These are phyloP conservation scores for Sphaerobolus stellatus DNA, from an alignment of 1,284 basidiomycete genomes.

Conservation along the genomic window DNA sequence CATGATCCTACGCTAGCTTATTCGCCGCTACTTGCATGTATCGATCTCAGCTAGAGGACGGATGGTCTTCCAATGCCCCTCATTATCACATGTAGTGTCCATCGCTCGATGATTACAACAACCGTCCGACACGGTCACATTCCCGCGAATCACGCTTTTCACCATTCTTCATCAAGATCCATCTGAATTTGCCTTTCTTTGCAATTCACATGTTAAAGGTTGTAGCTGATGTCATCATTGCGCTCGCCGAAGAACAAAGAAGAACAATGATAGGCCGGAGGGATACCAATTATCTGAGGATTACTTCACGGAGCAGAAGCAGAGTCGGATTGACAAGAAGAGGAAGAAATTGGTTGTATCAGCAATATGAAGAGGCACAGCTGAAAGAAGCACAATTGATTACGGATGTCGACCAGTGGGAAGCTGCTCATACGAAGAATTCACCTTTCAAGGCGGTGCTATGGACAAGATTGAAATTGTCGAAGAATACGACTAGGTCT, in stretches of 20 bases:
- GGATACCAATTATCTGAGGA: slow-evolving; percentile 95
- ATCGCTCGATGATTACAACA: no score
- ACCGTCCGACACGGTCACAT: no score
- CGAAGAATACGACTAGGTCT: slow-evolving; percentile 95
- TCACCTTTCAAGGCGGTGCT: slow-evolving; percentile 89
- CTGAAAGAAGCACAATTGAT: slow-evolving; percentile 85
- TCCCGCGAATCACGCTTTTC: no score
- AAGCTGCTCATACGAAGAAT: slow-evolving; percentile 86
- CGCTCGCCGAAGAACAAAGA: slow-evolving; percentile 89
- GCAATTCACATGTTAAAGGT: no score
- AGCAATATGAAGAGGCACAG: slow-evolving; percentile 92
- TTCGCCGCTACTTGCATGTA: no score
- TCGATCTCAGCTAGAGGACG: no score
- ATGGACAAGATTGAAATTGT: slow-evolving; percentile 81
- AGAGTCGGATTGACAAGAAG: slow-evolving; percentile 98
- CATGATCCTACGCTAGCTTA: no score
- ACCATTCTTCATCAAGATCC: no score
- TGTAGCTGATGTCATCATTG: no score
- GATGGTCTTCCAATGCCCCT: no score
- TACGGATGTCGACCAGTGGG: slow-evolving; percentile 97
- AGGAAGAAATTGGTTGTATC: slow-evolving; percentile 94
- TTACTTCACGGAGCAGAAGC: slow-evolving; percentile 96
- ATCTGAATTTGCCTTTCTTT: no score
- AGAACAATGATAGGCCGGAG: slow-evolving; percentile 92
- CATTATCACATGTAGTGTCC: no score